phyloP scores from a whole-genome alignment of 371 early-diverging fungal species.

The Dinochytrium kinnereticum region DNA sequence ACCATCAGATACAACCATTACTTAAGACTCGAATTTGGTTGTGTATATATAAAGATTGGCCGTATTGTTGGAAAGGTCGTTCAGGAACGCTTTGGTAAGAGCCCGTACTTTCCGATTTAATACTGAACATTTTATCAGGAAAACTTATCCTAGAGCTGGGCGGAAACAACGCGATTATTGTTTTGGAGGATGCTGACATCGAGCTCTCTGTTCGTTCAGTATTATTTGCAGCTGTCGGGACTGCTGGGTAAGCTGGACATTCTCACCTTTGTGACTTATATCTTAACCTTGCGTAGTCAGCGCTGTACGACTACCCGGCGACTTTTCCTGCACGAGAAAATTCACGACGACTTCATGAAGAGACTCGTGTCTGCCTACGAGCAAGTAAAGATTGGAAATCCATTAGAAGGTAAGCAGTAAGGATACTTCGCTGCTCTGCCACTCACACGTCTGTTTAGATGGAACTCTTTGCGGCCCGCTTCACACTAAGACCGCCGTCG shows the following conservation, averaged over 20 bases:
- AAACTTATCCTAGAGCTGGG: constrained; percentile 89
- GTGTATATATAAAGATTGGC: constrained; percentile 32
- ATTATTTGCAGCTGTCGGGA: constrained; percentile 96
- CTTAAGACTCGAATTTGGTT: neutral
- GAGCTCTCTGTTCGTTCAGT: constrained; percentile 89
- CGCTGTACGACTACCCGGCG: constrained; percentile 96
- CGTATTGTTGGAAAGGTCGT: constrained; percentile 55
- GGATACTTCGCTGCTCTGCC: neutral
- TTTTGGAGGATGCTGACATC: constrained; percentile 91
- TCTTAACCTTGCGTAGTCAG: constrained; percentile 55
- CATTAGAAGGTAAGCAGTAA: constrained; percentile 71
- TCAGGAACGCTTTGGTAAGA: constrained; percentile 86
- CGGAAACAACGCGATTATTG: constrained; percentile 94
- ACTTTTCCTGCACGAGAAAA: constrained; percentile 88
- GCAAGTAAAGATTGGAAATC: constrained; percentile 92
- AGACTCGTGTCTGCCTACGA: constrained; percentile 81
- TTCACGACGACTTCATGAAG: constrained; percentile 85
- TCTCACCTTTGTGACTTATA: neutral
- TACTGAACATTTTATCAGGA: constrained; percentile 4
- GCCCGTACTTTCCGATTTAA: too few relatives aligned
- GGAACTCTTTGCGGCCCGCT: constrained; percentile 93
- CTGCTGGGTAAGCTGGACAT: constrained; percentile 68
- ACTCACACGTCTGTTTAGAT: constrained; percentile 21
- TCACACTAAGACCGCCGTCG: constrained; percentile 86
- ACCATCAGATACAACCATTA: neutral